Base-by-base conservation (phyloP, 2,329 filamentous ascomycete species). In the Colletotrichum zoysiae region DNA sequence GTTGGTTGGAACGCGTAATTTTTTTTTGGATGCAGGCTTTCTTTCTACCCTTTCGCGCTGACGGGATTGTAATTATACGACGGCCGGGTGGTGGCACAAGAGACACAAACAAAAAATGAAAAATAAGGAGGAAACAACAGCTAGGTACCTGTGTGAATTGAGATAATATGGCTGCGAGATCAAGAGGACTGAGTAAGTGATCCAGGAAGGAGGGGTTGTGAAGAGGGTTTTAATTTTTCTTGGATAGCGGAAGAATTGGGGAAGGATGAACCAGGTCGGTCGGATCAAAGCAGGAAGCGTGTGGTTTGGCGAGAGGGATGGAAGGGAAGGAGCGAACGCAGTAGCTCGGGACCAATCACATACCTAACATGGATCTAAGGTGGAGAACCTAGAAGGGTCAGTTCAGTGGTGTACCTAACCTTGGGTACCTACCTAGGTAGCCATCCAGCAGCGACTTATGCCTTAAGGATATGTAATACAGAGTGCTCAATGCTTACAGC, bases 1-100 rank as follows among this genome's bases (percentile, higher is more conserved):
- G n/a, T 48, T 50, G 23, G n/a, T 48, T 50, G 46, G 62, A 44
- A 42, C 38, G 51, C 8, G 53, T 65, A 86, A 82, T 26, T 26
- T 26, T 86, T 26, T 26, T 26, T 86, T 86, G 76, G 86, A 84
- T 76, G 75, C 78, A 7, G 84, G 83, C 26, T 48, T 46, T 58
- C 20, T 76, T 46, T 65, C 20, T 76, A 74, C 8, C 78, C 79
- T 12, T 57, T 71, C 14, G 78, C 72, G n/a, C 78, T 76, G 44
- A 67, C 50, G 20, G 30, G 20, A 26, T 38, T 33, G 44, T 53
- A 38, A n/a, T 53, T 40, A 16, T 35, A 63, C 46, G 18, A 20
- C 23, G 23, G 9, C 11, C 35, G 46, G 35, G 60, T 30, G n/a
- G n/a, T 53, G 18, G 33, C 46, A 53, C 59, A 42, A 42, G 18